Base-by-base conservation (phyloP, 108 stramenopile species). In the Mayamaea pseudoterrestris region DNA sequence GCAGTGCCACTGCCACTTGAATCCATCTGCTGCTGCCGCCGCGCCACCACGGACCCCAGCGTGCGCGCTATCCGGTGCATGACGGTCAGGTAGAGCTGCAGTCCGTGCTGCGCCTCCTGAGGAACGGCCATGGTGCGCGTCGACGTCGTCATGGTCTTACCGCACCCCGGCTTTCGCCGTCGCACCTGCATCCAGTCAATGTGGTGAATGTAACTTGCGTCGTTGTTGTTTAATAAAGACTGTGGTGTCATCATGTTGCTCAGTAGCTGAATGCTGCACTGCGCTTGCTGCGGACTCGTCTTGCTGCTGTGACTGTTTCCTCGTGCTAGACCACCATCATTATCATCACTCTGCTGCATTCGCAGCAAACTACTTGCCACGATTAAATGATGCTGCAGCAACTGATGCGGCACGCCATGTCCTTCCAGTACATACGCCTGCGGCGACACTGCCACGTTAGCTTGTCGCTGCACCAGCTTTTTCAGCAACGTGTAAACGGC, bases 311-410 rank as follows among this genome's bases (percentile, higher is more conserved):
- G n/a, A n/a, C n/a, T n/a, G n/a, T n/a, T n/a, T n/a, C n/a, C n/a
- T n/a, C n/a, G n/a, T n/a, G n/a, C n/a, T n/a, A n/a, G n/a, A n/a
- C n/a, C n/a, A 18, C 31, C 47, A 42, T 66, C 53, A 18, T 43
- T 35, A 32, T 53, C 58, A 16, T 66, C 47, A 12, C 34, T 16
- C n/a, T n/a, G n/a, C n/a, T n/a, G n/a, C n/a, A n/a, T n/a, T n/a
- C n/a, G n/a, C 51, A 69, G 44, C 1, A 72, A 27, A 24, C 45
- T 51, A 48, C 42, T 55, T 0, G 60, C 70, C 55, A 63, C 41
- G 50, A 68, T 50, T 22, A 68, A 52, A 43, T 63, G 67, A 41
- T 73, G 57, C 35, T 69, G 63, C 32, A 73, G 55, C 6, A 73
- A 39, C 16, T 54, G 35, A 6, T 40, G 44, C 7, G 72, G 72